Percentiles rank a stretch among this genome's conserved stretches.
phyloP scores from a whole-genome alignment of 768 basidiomycete genomes.

The Lyophyllum semitale region DNA sequence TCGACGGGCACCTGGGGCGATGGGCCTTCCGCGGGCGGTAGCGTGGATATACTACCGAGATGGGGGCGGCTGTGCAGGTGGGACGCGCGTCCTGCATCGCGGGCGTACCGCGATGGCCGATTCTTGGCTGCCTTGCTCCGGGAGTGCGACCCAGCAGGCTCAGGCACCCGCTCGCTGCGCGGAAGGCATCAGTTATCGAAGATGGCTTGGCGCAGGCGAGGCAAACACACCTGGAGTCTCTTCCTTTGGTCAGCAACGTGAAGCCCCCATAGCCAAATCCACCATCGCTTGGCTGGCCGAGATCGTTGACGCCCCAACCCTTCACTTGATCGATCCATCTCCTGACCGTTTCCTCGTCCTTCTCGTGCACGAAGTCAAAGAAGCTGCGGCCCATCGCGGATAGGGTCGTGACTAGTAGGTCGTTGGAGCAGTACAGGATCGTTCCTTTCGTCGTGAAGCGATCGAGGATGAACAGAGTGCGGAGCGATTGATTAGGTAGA shows the following conservation, averaged over 20 bases:
- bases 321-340: constrained; percentile 80
- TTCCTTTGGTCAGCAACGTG: constrained; percentile 51
- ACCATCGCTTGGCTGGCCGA: constrained; percentile 80
- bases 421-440: constrained; percentile 74
- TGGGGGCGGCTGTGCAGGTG: constrained; percentile 13
- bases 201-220: not conserved
- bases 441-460: constrained; percentile 70
- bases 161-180: constrained; percentile 31
- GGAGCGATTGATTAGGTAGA: constrained; percentile 68
- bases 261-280: constrained; percentile 85
- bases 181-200: not conserved
- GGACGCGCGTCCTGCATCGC: constrained; percentile 15
- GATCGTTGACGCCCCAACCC: constrained; percentile 83
- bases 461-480: constrained; percentile 81
- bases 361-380: constrained; percentile 70
- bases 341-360: constrained; percentile 67
- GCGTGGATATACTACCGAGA: constrained; percentile 4
- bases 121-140: constrained; percentile 13
- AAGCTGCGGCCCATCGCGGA: constrained; percentile 64
- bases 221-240: constrained; percentile 58
- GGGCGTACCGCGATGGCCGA: constrained; percentile 13
- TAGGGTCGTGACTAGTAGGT: constrained; percentile 62
- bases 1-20: constrained; percentile 61
- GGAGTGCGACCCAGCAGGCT: constrained; percentile 24
- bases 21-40: constrained; percentile 19